Percentiles rank a stretch among this genome's conserved stretches.
phyloP scores from a whole-genome alignment of 2,329 filamentous ascomycete species.

The Ploettnerulaceae sp. region DNA sequence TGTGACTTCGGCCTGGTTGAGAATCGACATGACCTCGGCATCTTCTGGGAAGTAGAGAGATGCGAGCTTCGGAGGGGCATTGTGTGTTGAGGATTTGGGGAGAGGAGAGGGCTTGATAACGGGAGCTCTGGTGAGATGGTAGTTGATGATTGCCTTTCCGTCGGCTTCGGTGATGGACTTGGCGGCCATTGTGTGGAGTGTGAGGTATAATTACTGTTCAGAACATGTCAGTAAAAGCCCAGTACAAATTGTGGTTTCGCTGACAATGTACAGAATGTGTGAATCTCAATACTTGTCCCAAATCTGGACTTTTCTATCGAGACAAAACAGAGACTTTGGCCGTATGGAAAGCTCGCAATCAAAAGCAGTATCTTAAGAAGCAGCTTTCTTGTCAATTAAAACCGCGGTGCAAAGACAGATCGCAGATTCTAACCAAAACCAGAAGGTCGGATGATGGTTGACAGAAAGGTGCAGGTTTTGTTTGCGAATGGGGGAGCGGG shows the following conservation, averaged over 20 bases:
- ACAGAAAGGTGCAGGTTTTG: conserved; percentile 2
- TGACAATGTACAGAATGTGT: conserved; percentile 13
- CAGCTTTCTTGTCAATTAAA: conserved; percentile 5
- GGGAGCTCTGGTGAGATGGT: conserved; percentile 95
- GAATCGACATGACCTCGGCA: conserved; percentile 72
- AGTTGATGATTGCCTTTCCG: conserved; percentile 99
- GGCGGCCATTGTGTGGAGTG: conserved; percentile 67
- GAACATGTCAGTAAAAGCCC: conserved; percentile 18
- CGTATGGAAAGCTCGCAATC: not conserved
- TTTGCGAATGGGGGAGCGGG: conserved; percentile 1
- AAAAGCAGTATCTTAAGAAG: not conserved
- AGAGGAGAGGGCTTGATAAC: conserved; percentile 98
- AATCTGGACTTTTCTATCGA: not conserved
- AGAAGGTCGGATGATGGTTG: conserved; percentile 3
- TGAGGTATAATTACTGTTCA: conserved; percentile 24
- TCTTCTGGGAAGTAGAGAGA: conserved; percentile 91
- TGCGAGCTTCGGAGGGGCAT: conserved; percentile 84
- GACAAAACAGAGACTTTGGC: not conserved
- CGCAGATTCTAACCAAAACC: not conserved
- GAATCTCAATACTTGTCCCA: not conserved
- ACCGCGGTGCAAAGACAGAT: not conserved
- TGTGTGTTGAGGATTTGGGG: conserved; percentile 78
- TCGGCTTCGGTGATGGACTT: conserved; percentile 99
- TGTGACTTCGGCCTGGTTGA: conserved; percentile 92
- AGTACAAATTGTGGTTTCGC: conserved; percentile 3